Conservation (phyloP, 331 rosid species). For the Quercus lobata region DNA sequence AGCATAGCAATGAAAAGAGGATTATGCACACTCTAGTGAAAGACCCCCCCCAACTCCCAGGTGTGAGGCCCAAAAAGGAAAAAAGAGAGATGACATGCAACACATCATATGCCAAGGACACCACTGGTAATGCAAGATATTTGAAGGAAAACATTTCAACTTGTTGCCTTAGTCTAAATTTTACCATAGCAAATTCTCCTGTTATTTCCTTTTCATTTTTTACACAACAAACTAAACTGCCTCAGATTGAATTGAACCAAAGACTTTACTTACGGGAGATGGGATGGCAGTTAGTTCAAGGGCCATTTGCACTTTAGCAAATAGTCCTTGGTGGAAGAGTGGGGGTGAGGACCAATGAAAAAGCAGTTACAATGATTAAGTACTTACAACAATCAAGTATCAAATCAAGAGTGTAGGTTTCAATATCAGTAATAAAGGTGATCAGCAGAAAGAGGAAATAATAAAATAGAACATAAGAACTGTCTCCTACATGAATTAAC, state of each 20-base stretch:
- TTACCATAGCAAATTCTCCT: not conserved
- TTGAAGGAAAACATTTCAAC: not conserved
- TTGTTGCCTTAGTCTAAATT: not conserved
- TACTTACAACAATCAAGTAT: not conserved
- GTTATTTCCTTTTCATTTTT: not conserved
- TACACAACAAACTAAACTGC: not conserved
- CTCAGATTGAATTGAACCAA: not conserved
- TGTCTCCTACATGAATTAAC: constrained; percentile 8
- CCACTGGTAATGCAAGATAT: no score
- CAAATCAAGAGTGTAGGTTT: not conserved
- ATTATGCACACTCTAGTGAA: not conserved
- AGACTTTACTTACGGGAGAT: not conserved
- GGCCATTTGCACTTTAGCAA: not conserved
- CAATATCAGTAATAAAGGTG: not conserved
- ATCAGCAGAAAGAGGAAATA: not conserved
- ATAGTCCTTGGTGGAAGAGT: not conserved
- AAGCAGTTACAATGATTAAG: not conserved
- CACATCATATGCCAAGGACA: not conserved
- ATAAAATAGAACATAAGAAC: not conserved
- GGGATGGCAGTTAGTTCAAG: not conserved
- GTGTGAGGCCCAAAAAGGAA: not conserved
- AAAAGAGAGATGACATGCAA: not conserved
- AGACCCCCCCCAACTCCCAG: not conserved
- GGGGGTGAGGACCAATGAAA: not conserved
- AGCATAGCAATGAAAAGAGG: not conserved